phyloP scores from a whole-genome alignment of 768 basidiomycete genomes.

The Filobasidium floriforme region DNA sequence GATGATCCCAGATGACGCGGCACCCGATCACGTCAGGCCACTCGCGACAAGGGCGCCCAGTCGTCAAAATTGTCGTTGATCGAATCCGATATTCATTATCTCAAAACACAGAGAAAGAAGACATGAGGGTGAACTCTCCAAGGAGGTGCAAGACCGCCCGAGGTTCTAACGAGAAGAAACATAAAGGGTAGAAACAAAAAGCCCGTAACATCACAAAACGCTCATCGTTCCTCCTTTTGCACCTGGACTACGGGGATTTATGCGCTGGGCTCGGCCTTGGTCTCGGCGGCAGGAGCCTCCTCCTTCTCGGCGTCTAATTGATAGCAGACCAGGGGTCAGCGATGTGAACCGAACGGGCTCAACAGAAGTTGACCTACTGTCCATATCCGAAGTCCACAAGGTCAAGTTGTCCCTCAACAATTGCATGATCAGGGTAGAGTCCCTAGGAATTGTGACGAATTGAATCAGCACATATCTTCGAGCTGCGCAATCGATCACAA shows the following conservation, averaged over 20 bases:
- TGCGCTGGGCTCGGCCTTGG: slow-evolving; percentile 18
- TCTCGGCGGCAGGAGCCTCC: slow-evolving; percentile 29
- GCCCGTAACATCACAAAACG: slow-evolving; percentile 3
- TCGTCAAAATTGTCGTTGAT: background rate
- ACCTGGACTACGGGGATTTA: slow-evolving; percentile 13
- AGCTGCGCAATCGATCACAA: background rate
- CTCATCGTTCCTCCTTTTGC: slow-evolving; percentile 3
- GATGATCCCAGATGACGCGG: too few relatives aligned
- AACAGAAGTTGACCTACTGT: background rate
- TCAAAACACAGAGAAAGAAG: slow-evolving; percentile 3
- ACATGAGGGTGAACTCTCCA: slow-evolving; percentile 11
- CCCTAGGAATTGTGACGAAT: slow-evolving; percentile 41
- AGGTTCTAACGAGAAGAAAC: slow-evolving; percentile 11
- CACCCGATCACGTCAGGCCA: too few relatives aligned
- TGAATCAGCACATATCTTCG: background rate
- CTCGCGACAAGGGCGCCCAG: too few relatives aligned
- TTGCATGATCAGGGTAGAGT: slow-evolving; percentile 89
- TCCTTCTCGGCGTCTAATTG: slow-evolving; percentile 34
- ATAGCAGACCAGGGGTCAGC: slow-evolving; percentile 3
- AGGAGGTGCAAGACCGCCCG: background rate
- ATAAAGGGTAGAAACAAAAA: slow-evolving; percentile 2
- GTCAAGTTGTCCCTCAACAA: slow-evolving; percentile 94
- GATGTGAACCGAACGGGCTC: background rate
- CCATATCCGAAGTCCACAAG: slow-evolving; percentile 95
- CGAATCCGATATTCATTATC: slow-evolving; percentile 9